Percentiles rank a stretch among this genome's conserved stretches.
phyloP scores from a whole-genome alignment of 2,329 filamentous ascomycete genomes.

The Fonsecaea erecta region DNA sequence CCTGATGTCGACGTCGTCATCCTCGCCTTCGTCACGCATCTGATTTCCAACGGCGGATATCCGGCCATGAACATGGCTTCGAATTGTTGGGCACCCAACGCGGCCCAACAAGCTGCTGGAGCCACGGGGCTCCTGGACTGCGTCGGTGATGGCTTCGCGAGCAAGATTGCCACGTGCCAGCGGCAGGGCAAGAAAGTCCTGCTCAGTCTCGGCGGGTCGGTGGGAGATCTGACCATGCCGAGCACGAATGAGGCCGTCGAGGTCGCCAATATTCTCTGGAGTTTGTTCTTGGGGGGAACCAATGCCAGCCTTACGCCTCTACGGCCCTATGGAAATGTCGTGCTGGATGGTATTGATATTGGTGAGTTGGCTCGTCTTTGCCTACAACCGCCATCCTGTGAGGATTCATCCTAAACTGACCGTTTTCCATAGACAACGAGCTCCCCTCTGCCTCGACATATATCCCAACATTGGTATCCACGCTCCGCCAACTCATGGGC shows the following conservation, averaged over 20 bases:
- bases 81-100: constrained; percentile 36
- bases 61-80: constrained; percentile 39
- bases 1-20: constrained; percentile 41
- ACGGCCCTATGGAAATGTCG: constrained; percentile 54
- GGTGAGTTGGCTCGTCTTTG: constrained; percentile 45
- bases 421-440: constrained; percentile 33
- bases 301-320: constrained; percentile 45
- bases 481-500: constrained; percentile 28
- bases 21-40: constrained; percentile 40
- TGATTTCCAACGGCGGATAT: constrained; percentile 32
- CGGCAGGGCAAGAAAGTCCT: constrained; percentile 50
- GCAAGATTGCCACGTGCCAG: constrained; percentile 43
- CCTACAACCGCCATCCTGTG: constrained; percentile 34
- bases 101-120: constrained; percentile 32
- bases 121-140: constrained; percentile 38
- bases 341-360: constrained; percentile 60
- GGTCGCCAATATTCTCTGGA: constrained; percentile 58
- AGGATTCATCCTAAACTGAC: constrained; percentile 17
- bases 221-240: constrained; percentile 50
- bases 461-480: constrained; percentile 19
- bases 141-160: constrained; percentile 34
- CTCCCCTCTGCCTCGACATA: constrained; percentile 11
- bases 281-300: constrained; percentile 53
- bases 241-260: constrained; percentile 47
- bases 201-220: constrained; percentile 55